phyloP scores from a whole-genome alignment of 192 early-diverging fungal genomes.

The Linnemannia exigua region DNA sequence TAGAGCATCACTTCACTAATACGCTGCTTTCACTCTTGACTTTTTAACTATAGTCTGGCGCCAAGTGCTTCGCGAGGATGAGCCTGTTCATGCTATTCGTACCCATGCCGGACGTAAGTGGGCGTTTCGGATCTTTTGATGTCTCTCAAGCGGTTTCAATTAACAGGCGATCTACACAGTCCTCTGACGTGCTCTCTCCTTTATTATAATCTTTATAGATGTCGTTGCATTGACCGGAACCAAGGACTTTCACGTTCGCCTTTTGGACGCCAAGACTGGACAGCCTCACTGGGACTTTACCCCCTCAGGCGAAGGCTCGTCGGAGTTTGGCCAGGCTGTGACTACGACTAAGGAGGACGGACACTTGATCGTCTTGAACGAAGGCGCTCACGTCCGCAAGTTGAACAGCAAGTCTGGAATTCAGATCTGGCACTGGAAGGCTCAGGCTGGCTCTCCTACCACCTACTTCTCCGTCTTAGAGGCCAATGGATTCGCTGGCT shows the following conservation, averaged over 20 bases:
- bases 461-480: constrained; percentile 40
- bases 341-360: constrained; percentile 47
- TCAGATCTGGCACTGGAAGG: constrained; percentile 51
- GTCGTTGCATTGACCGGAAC: constrained; percentile 58
- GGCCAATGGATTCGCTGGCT: constrained; percentile 33
- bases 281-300: constrained; percentile 61
- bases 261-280: constrained; percentile 62
- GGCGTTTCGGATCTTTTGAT: neutral
- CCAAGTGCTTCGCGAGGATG: constrained; percentile 73
- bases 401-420: constrained; percentile 38
- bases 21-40: neutral
- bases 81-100: constrained; percentile 67
- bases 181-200: neutral
- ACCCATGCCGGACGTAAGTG: constrained; percentile 67
- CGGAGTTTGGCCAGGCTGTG: constrained; percentile 40
- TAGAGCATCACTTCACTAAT: neutral
- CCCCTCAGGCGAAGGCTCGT: constrained; percentile 31
- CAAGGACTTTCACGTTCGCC: constrained; percentile 55
- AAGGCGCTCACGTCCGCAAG: constrained; percentile 50
- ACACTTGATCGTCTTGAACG: constrained; percentile 51
- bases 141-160: neutral
- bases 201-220: constrained; percentile 20
- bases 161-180: neutral
- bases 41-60: constrained; percentile 76
- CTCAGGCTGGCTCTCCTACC: constrained; percentile 38